phyloP scores from a whole-genome alignment of 2,329 filamentous ascomycete genomes.

The Arthrobotrys pseudoclavata region DNA sequence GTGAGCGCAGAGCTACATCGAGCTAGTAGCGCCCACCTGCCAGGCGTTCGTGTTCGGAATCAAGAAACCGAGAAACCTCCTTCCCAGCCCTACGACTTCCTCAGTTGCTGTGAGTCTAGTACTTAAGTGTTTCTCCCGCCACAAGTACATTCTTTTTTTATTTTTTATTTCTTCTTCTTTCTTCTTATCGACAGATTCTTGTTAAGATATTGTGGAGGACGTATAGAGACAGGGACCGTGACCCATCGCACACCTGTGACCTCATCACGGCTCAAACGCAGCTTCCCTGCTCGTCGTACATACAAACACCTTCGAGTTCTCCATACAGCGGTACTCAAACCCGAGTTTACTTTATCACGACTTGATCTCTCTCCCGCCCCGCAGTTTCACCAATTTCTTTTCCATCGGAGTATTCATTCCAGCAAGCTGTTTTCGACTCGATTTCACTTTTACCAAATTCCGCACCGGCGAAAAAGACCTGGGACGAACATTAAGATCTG shows the following conservation, averaged over 20 bases:
- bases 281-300: conserved; percentile 5
- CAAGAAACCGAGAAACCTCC: conserved; percentile 26
- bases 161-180: conserved; percentile 16
- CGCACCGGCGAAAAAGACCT: not conserved
- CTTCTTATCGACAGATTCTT: not conserved
- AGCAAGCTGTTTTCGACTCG: no score
- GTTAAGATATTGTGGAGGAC: not conserved
- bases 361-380: not conserved
- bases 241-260: conserved; percentile 56
- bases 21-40: conserved; percentile 22
- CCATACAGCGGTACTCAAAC: not conserved
- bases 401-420: not conserved
- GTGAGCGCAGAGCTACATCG: conserved; percentile 14
- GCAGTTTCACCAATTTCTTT: not conserved
- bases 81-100: conserved; percentile 28
- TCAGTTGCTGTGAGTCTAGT: conserved; percentile 4
- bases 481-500: not conserved
- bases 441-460: not conserved
- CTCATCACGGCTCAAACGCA: conserved; percentile 51
- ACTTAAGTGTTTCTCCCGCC: conserved; percentile 5
- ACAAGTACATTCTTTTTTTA: not conserved
- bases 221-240: conserved; percentile 36
- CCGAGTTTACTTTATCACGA: not conserved
- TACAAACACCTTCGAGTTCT: not conserved
- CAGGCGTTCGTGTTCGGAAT: conserved; percentile 29